Conservation (phyloP, 805 yeast genomes). For the Cyberlindnera euphorbiae region DNA sequence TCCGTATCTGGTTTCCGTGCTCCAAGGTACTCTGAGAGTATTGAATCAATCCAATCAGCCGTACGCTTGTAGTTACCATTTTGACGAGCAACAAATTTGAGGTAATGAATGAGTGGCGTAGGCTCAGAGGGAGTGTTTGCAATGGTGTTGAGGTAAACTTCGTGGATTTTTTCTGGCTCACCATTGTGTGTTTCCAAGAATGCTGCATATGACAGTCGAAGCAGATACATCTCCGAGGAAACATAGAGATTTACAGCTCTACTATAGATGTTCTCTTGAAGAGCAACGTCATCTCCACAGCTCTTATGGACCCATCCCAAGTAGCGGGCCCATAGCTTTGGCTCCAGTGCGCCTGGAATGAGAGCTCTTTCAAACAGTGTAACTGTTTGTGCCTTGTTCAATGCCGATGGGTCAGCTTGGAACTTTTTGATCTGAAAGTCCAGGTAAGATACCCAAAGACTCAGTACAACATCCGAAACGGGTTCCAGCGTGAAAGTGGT, state of each 20-base stretch:
- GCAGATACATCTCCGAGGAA: slow-evolving; percentile 9
- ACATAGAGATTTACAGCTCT: slow-evolving; percentile 46
- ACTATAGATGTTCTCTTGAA: slow-evolving; percentile 41
- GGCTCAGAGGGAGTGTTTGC: slow-evolving; percentile 8
- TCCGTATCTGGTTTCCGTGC: slow-evolving; percentile 6
- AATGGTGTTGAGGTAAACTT: slow-evolving; percentile 19
- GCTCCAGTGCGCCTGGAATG: slow-evolving; percentile 57
- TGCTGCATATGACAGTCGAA: slow-evolving; percentile 22
- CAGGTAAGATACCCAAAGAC: slow-evolving; percentile 61
- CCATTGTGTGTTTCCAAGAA: slow-evolving; percentile 15
- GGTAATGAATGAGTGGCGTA: slow-evolving; percentile 21
- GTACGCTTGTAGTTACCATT: slow-evolving; percentile 21
- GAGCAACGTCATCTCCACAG: slow-evolving; percentile 26
- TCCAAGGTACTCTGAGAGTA: too few species aligned
- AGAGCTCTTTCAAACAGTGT: slow-evolving; percentile 69
- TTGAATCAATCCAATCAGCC: slow-evolving; percentile 22
- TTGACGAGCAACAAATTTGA: slow-evolving; percentile 19
- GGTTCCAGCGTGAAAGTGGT: slow-evolving; percentile 50
- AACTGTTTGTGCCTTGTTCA: slow-evolving; percentile 27
- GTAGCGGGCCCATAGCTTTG: slow-evolving; percentile 67
- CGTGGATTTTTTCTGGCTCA: slow-evolving; percentile 14
- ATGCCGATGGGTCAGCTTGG: slow-evolving; percentile 14
- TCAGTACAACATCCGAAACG: slow-evolving; percentile 38
- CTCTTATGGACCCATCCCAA: slow-evolving; percentile 43
- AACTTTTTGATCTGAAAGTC: slow-evolving; percentile 42